These are phyloP conservation scores for Podaxis carcinomalis DNA, from an alignment of 768 basidiomycete genomes.

Conservation along the genomic window DNA sequence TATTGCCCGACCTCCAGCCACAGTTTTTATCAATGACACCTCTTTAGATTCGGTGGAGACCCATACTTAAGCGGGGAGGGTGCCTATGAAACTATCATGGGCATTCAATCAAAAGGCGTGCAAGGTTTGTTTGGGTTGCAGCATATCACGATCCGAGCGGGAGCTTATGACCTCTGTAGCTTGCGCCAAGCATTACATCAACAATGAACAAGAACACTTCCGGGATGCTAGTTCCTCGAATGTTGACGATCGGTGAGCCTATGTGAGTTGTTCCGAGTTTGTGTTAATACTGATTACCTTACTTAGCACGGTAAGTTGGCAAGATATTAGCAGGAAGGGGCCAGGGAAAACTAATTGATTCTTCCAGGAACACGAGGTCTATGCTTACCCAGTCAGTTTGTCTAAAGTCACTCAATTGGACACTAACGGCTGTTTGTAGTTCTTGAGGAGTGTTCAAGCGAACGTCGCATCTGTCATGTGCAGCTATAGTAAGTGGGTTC, in stretches of 20 bases:
- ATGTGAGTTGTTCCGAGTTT: neutral
- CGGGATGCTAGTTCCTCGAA: conserved; percentile 35
- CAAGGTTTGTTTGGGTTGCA: conserved; percentile 25
- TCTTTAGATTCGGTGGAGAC: conserved; percentile 42
- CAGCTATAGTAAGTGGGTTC: conserved; percentile 43
- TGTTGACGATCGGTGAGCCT: conserved; percentile 37
- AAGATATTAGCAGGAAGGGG: neutral
- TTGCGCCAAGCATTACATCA: conserved; percentile 40
- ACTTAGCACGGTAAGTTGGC: conserved; percentile 27
- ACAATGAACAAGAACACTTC: conserved; percentile 48
- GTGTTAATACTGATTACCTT: neutral
- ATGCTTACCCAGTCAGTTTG: conserved; percentile 41
- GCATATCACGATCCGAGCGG: neutral
- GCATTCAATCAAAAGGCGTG: conserved; percentile 50
- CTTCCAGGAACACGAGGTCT: conserved; percentile 50
- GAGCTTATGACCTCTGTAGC: conserved; percentile 20
- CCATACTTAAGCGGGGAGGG: conserved; percentile 51
- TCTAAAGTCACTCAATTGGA: neutral
- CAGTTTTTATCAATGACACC: neutral
- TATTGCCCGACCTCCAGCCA: neutral
- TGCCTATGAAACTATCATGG: conserved; percentile 48
- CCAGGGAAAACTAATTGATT: neutral
- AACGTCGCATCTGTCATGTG: conserved; percentile 67
- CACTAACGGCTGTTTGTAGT: conserved; percentile 21
- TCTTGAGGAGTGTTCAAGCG: conserved; percentile 57